phyloP scores from a whole-genome alignment of 2,329 filamentous ascomycete genomes.

The Davidsoniella eucalypti region DNA sequence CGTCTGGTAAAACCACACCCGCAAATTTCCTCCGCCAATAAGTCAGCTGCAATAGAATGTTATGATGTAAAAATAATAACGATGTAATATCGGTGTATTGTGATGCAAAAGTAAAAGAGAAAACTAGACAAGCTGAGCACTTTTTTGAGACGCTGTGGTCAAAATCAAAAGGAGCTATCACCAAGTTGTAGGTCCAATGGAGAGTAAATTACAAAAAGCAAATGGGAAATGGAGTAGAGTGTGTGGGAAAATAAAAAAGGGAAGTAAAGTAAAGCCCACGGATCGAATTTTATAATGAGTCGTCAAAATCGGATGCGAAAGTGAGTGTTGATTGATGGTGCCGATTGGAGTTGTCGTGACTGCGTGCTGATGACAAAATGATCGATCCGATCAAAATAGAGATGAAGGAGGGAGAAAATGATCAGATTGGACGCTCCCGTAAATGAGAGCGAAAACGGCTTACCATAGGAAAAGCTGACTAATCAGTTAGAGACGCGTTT shows the following conservation, averaged over 20 bases:
- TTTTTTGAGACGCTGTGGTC: not conserved
- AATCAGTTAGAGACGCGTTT: not conserved
- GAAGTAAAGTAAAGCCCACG: not conserved
- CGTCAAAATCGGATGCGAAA: not conserved
- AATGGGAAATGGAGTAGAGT: not conserved
- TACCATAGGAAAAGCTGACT: too few species aligned
- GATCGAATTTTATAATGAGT: too few species aligned
- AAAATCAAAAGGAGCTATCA: slow-evolving; percentile 10
- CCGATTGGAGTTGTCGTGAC: not conserved
- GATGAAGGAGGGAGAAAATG: slow-evolving; percentile 3
- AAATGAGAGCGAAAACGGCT: too few species aligned
- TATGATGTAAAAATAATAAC: slow-evolving; percentile 5
- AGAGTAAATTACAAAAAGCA: slow-evolving; percentile 31
- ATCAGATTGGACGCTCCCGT: not conserved
- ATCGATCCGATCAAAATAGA: not conserved
- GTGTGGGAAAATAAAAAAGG: not conserved
- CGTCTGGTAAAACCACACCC: slow-evolving; percentile 3
- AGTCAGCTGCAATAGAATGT: slow-evolving; percentile 5
- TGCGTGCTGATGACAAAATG: not conserved
- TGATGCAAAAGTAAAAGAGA: slow-evolving; percentile 1
- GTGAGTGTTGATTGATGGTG: not conserved
- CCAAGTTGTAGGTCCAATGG: slow-evolving; percentile 8
- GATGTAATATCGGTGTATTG: slow-evolving; percentile 11
- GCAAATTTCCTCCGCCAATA: slow-evolving; percentile 9
- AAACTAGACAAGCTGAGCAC: slow-evolving; percentile 6